Evolutionary conservation across 257 asterid species (phyloP), one percentile per base, ranked within the genome.

Genomic region (Rubia yunnanensis): DNA sequence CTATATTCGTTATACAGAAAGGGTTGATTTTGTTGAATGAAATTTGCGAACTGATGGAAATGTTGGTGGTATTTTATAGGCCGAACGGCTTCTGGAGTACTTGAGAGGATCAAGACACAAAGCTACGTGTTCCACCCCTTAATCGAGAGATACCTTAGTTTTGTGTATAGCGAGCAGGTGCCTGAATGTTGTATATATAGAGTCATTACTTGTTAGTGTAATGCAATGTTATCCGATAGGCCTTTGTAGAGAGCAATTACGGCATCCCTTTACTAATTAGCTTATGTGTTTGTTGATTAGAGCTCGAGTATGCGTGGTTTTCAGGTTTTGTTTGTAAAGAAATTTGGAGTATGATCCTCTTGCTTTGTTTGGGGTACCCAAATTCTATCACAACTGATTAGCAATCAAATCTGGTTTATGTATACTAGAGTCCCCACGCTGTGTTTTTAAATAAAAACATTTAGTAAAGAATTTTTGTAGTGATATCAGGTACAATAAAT

Each of bases 71-170:
- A 66, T n/a, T 76, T 79, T 77, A 76, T 95, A 92, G 99, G 97
- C 95, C 64, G 99, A 92, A 73, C 84, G 83, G 38, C 92, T 92
- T 67, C 96, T 92, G 34, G 92, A 84, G 66, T 86, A 83, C 83
- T 82, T 92, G 87, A 87, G 99, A 81, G 99, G 90, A 76, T 84
- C 94, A 65, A 92, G 99, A 68, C 94, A 83, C 39, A 96, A 86
- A 77, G 95, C 91, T 76, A 86, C 90, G 30, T 76, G 87, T 39
- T 85, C 94, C 44, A 83, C 84, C 38, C 88, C 94, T 52, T 44
- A 44, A 44, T 80, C 79, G 78, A 36, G 68, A 68, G 66, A 70
- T 73, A 67, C 72, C 72, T 70, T 76, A 83, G 77, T 70, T 13
- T 6, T 81, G 87, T 81, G 71, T 66, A 85, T 82, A 78, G 80